Percentiles rank a stretch among this genome's conserved stretches.
Conservation (phyloP, 1,284 basidiomycete species). For the Sanguinoderma infundibulare region DNA sequence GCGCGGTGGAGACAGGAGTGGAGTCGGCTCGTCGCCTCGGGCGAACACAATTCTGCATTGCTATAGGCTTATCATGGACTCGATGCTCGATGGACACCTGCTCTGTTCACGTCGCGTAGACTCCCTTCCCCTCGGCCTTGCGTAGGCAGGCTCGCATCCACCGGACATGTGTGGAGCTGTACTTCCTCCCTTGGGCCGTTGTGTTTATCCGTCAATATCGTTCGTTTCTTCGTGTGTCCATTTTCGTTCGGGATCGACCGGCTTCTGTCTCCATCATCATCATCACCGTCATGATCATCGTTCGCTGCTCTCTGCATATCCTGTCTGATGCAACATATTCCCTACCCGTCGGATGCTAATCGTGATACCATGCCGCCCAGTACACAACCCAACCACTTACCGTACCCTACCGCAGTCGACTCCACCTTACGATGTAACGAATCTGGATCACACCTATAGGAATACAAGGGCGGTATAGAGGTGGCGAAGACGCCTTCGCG, state of each 20-base stretch:
- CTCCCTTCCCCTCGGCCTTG: conserved; percentile 1
- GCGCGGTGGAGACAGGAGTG: conserved; percentile 74
- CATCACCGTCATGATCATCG: neutral
- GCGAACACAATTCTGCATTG: conserved; percentile 66
- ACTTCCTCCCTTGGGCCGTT: conserved; percentile 12
- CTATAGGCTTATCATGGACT: conserved; percentile 47
- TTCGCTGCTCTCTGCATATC: conserved; percentile 18
- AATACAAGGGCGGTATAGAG: conserved; percentile 24
- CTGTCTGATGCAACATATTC: conserved; percentile 15
- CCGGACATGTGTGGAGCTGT: conserved; percentile 14
- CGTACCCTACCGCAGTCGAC: conserved; percentile 18
- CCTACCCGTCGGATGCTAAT: conserved; percentile 29
- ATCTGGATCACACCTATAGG: conserved; percentile 12
- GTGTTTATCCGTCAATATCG: conserved; percentile 20
- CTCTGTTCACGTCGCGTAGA: conserved; percentile 12
- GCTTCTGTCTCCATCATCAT: conserved; percentile 6
- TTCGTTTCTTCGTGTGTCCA: conserved; percentile 14
- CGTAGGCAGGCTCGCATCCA: conserved; percentile 10
- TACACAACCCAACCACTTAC: conserved; percentile 23
- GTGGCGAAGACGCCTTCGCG: neutral
- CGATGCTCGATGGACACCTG: conserved; percentile 23
- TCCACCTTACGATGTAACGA: conserved; percentile 18
- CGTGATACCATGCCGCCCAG: conserved; percentile 24
- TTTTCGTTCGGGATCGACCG: conserved; percentile 3
- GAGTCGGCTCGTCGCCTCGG: conserved; percentile 66